Evolutionary conservation across 768 basidiomycete species (phyloP), one percentile per base, ranked within the genome.

Genomic region (Pleurotus giganteus): DNA sequence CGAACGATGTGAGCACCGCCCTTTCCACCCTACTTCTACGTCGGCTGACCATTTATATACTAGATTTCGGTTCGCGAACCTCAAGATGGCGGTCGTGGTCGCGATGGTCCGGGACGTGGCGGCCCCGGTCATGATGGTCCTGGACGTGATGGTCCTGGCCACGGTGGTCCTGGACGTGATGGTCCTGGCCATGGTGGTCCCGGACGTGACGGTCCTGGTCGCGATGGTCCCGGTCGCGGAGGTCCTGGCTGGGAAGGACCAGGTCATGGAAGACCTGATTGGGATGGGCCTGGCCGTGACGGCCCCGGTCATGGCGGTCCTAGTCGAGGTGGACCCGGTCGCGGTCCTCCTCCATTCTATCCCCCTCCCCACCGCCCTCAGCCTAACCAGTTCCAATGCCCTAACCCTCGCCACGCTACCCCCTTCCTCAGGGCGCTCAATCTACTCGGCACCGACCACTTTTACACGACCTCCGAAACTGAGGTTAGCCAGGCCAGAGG

Each of bases 51-150:
- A 29, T 29, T 6, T 9, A 9, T 32, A 6, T 17, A 7, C 6
- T n/a, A 47, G 46, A 32, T 47, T 24, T 28, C 29, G 15, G 8
- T 32, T 47, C 46, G 46, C 29, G 46, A 47, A 27, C 46, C 46
- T 23, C 46, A 47, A 17, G 7, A 27, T 11, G 46, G 43, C 6
- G 43, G 43, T 11, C 43, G 17, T 15, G 43, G 46, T 8, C 27
- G 26, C 27, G 46, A 32, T 32, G 46, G 46, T 19, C 46, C 43
- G 5, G 21, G 43, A 13, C 43, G 43, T 44, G 43, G 23, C n/a
- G 43, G 43, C 5, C 43, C 43, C 13, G 43, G 43, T 1, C 43
- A 21, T 13, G 43, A 21, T 2, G 43, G 43, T 8, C 46, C 46
- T 15, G 13, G 24, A 5, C 6, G 17, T 17, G 24, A 19, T 1